Conservation (phyloP, 192 early-diverging fungal species). For the Pilobolus umbonatus region DNA sequence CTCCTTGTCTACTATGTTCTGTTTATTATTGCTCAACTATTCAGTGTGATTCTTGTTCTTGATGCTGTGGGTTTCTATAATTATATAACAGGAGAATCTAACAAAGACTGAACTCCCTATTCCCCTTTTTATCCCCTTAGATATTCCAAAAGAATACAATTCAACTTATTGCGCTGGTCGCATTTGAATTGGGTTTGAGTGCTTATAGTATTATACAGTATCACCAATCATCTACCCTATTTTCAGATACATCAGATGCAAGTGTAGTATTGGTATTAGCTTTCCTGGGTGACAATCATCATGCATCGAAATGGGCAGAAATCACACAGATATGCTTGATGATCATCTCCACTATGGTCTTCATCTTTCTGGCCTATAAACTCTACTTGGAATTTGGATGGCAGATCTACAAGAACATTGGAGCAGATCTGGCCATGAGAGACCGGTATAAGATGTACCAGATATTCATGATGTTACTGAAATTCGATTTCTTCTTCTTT, state of each 20-base stretch:
- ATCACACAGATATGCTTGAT: constrained; percentile 54
- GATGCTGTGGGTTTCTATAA: constrained; percentile 64
- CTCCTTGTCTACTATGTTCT: constrained; percentile 81
- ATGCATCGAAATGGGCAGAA: constrained; percentile 37
- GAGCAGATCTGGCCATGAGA: constrained; percentile 70
- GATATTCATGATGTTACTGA: constrained; percentile 75
- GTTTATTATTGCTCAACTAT: constrained; percentile 85
- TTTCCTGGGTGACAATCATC: constrained; percentile 18
- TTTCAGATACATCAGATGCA: constrained; percentile 20
- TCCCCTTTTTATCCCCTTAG: constrained; percentile 29
- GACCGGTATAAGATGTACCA: constrained; percentile 73
- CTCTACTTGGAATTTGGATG: constrained; percentile 82
- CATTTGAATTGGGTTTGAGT: constrained; percentile 60
- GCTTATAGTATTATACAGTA: constrained; percentile 70
- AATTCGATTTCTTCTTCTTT: constrained; percentile 79
- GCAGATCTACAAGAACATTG: constrained; percentile 81
- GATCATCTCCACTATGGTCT: constrained; percentile 41
- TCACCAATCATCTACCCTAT: constrained; percentile 40
- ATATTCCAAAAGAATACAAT: constrained; percentile 91
- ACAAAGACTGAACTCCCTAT: background rate
- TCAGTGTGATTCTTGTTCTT: constrained; percentile 72
- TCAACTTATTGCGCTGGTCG: constrained; percentile 73
- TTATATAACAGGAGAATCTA: background rate
- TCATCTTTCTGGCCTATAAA: constrained; percentile 51
- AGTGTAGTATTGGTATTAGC: constrained; percentile 16